Evolutionary conservation across 2,329 filamentous ascomycete species (phyloP).

Genomic region (Colletotrichum truncatum): DNA sequence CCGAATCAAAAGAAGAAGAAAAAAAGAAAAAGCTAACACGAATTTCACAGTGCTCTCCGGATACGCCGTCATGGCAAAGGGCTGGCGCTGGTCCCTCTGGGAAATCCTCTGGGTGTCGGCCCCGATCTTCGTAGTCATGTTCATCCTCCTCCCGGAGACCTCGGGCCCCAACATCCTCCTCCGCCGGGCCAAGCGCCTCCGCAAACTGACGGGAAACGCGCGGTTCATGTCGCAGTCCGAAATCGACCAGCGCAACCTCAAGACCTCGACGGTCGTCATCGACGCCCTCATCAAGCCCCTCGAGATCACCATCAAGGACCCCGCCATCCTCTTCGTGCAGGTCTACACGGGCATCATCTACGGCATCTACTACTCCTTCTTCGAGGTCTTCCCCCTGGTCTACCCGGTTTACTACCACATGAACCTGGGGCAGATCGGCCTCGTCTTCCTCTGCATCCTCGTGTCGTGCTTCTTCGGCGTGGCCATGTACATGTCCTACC

Average conservation of each 20-base stretch:
- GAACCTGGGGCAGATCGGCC: conserved; percentile 64
- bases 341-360: conserved; percentile 70
- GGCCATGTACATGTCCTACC: conserved; percentile 58
- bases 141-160: conserved; percentile 73
- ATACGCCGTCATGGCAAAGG: conserved; percentile 64
- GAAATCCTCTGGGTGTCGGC: conserved; percentile 70
- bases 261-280: conserved; percentile 53
- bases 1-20: no score
- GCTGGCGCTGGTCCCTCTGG: conserved; percentile 73
- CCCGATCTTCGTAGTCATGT: conserved; percentile 68
- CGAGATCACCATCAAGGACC: conserved; percentile 68
- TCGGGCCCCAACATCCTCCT: conserved; percentile 67
- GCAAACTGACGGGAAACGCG: conserved; percentile 65
- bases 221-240: conserved; percentile 70
- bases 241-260: conserved; percentile 67
- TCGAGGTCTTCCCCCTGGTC: conserved; percentile 73
- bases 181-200: conserved; percentile 67
- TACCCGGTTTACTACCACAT: conserved; percentile 69
- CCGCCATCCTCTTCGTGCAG: conserved; percentile 69
- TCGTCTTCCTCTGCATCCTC: conserved; percentile 69
- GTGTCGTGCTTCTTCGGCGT: conserved; percentile 65
- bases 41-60: conserved; percentile 60
- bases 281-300: conserved; percentile 70
- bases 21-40: no score
- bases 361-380: conserved; percentile 69